Conservation (phyloP, 2,329 filamentous ascomycete genomes). For the Calonectria fujianensis region DNA sequence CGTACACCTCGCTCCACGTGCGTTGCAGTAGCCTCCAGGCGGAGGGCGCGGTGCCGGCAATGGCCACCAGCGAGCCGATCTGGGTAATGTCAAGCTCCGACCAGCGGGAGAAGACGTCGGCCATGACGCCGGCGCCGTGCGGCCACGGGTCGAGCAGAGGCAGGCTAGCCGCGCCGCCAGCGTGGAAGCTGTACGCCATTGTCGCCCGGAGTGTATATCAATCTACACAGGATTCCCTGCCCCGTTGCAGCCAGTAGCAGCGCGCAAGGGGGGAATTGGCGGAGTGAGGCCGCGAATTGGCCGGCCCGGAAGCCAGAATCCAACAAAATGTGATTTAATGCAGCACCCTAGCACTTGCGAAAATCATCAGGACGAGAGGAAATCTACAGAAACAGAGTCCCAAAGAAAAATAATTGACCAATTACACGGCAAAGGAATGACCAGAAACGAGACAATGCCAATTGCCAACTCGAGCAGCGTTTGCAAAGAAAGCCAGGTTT, state of each 20-base stretch:
- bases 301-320: background rate
- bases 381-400: background rate
- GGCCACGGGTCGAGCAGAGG: conserved; percentile 57
- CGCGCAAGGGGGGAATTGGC: background rate
- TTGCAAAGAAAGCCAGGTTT: conserved; percentile 12
- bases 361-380: background rate
- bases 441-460: conserved; percentile 25
- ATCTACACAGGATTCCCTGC: background rate
- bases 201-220: background rate
- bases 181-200: conserved; percentile 52
- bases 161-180: conserved; percentile 44
- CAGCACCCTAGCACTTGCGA: background rate
- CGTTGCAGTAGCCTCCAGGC: conserved; percentile 62
- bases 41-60: conserved; percentile 64
- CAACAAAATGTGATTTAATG: background rate
- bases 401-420: conserved; percentile 24
- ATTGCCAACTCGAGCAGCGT: background rate
- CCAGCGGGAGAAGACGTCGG: conserved; percentile 63
- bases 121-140: conserved; percentile 60
- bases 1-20: conserved; percentile 62
- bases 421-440: conserved; percentile 51
- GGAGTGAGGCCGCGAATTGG: conserved; percentile 26
- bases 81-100: conserved; percentile 67
- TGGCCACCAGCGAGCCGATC: conserved; percentile 66
- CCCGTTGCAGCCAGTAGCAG: too few relatives aligned